Evolutionary conservation across 2,329 filamentous ascomycete species (phyloP).

Genomic region (Cladosporium phlei): DNA sequence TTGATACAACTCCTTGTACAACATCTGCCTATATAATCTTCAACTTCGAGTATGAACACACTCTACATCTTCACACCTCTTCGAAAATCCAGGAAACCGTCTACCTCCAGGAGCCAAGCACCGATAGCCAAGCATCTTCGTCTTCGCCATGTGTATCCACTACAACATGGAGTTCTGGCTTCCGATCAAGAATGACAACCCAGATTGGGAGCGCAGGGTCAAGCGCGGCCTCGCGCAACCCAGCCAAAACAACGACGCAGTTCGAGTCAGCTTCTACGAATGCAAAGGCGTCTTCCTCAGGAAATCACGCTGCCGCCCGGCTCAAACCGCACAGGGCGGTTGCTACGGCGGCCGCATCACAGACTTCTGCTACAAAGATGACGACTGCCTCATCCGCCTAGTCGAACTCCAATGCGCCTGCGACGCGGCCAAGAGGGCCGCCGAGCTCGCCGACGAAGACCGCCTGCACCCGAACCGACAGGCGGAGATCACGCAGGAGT

Average conservation of each 20-base stretch:
- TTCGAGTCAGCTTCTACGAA: not conserved
- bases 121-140: not conserved
- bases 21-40: constrained; percentile 3
- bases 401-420: not conserved
- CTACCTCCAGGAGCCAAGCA: too few species aligned
- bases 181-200: not conserved
- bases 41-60: not conserved
- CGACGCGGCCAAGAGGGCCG: not conserved
- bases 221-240: constrained; percentile 1
- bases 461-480: not conserved
- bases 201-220: constrained; percentile 8
- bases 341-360: not conserved
- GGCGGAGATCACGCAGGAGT: not conserved
- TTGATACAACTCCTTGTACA: constrained; percentile 3
- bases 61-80: not conserved
- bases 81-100: too few species aligned
- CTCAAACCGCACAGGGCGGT: not conserved
- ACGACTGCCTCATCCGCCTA: not conserved
- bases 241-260: not conserved
- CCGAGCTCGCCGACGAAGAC: not conserved
- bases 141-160: not conserved
- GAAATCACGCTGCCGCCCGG: not conserved
- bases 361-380: constrained; percentile 6
- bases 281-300: not conserved
- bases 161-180: constrained; percentile 8